phyloP scores from a whole-genome alignment of 1,284 basidiomycete species.

The Leccinum variabile region DNA sequence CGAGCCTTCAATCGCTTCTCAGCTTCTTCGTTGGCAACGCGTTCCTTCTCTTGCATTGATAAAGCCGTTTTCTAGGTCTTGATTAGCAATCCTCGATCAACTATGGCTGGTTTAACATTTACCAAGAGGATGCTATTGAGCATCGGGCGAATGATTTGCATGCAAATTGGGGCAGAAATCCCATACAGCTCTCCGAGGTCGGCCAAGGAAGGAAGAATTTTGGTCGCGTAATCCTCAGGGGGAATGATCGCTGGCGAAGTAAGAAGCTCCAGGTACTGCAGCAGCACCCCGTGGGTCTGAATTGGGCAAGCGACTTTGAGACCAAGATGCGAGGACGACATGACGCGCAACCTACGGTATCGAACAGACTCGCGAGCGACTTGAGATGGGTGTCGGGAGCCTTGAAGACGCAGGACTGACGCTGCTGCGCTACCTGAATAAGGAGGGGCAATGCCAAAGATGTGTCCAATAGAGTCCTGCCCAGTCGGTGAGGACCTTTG shows the following conservation, averaged over 20 bases:
- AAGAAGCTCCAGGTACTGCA: conserved; percentile 75
- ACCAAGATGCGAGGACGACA: conserved; percentile 20
- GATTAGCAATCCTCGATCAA: conserved; percentile 12
- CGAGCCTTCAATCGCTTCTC: conserved; percentile 77
- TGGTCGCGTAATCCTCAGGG: conserved; percentile 61
- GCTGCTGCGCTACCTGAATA: conserved; percentile 85
- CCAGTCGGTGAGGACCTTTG: conserved; percentile 68
- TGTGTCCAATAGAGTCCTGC: conserved; percentile 69
- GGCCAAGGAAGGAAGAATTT: conserved; percentile 67
- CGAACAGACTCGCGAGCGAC: conserved; percentile 82
- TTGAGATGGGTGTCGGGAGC: conserved; percentile 76
- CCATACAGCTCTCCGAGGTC: conserved; percentile 75
- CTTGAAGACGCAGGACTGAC: conserved; percentile 76
- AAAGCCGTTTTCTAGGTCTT: conserved; percentile 51
- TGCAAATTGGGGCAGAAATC: conserved; percentile 81
- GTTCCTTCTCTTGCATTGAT: conserved; percentile 62
- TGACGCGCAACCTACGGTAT: conserved; percentile 61
- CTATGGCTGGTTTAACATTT: conserved; percentile 26
- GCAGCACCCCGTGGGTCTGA: conserved; percentile 74
- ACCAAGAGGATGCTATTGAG: conserved; percentile 67
- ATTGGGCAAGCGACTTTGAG: conserved; percentile 20
- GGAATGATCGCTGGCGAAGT: conserved; percentile 62
- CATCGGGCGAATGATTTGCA: conserved; percentile 88
- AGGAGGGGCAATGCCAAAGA: conserved; percentile 79
- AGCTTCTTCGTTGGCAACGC: conserved; percentile 64